These are phyloP conservation scores for Guadua angustifolia DNA, from an alignment of 176 grass and related monocot genomes.

Conservation along the genomic window DNA sequence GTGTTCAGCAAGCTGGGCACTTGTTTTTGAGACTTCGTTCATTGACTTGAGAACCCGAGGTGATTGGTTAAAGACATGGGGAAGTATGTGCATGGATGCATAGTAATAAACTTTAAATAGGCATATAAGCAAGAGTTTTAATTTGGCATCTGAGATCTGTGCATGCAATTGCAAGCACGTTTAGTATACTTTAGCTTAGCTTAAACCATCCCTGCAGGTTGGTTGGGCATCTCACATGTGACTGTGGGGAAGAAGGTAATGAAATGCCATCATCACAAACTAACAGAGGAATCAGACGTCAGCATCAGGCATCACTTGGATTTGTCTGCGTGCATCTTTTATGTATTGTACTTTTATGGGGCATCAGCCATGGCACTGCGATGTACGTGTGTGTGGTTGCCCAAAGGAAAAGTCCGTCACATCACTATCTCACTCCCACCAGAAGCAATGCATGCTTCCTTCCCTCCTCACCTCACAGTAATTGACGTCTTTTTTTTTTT, in stretches of 20 bases:
- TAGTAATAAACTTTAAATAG: constrained; percentile 3
- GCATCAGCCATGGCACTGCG: constrained; percentile 22
- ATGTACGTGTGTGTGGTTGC: constrained; percentile 20
- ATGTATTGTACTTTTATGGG: constrained; percentile 36
- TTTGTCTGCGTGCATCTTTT: constrained; percentile 45
- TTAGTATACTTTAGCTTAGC: constrained; percentile 39
- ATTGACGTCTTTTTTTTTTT: constrained; percentile 3
- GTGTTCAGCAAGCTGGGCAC: not conserved
- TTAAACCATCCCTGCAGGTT: constrained; percentile 29
- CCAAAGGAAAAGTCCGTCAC: constrained; percentile 27
- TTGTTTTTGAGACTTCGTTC: constrained; percentile 27
- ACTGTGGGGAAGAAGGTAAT: constrained; percentile 40
- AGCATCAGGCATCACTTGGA: constrained; percentile 47
- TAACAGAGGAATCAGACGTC: constrained; percentile 49
- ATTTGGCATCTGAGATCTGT: constrained; percentile 53
- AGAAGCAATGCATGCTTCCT: constrained; percentile 32
- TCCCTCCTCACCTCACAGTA: constrained; percentile 41
- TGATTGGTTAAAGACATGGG: constrained; percentile 36
- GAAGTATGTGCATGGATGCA: constrained; percentile 17
- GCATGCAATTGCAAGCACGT: constrained; percentile 38
- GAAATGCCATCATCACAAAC: constrained; percentile 41
- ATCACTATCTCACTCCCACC: constrained; percentile 27
- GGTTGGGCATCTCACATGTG: constrained; percentile 40
- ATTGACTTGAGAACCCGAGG: constrained; percentile 51
- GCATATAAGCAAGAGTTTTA: not conserved